Evolutionary conservation across 306 rosid genomes (phyloP).

Genomic region (Cicer cuneatum): DNA sequence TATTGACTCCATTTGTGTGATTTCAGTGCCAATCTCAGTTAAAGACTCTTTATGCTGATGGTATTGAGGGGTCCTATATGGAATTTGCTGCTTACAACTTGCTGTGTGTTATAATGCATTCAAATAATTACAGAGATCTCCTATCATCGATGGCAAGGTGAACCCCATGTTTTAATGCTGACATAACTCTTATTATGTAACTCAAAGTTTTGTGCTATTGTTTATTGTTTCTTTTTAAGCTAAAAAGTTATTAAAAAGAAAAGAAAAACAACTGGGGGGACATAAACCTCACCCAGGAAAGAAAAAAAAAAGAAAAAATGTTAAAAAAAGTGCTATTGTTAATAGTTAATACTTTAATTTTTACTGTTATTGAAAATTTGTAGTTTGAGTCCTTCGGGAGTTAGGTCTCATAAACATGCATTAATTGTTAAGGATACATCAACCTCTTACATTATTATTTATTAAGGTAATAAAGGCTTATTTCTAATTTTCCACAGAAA

Average conservation of each 20-base stretch:
- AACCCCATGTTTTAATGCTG: slow-evolving; percentile 33
- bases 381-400: slow-evolving; percentile 11
- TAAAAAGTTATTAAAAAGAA: too few species aligned
- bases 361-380: slow-evolving; percentile 1
- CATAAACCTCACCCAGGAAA: too few species aligned
- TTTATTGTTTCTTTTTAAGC: not conserved
- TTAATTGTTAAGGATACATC: not conserved
- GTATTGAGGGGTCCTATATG: slow-evolving; percentile 86
- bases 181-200: not conserved
- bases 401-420: slow-evolving; percentile 15
- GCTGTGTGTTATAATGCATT: slow-evolving; percentile 91
- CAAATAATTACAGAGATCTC: slow-evolving; percentile 89
- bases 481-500: slow-evolving; percentile 2
- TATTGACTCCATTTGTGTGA: slow-evolving; percentile 45
- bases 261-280: too few species aligned
- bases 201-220: slow-evolving; percentile 8
- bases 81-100: slow-evolving; percentile 97
- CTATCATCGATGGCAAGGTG: slow-evolving; percentile 87
- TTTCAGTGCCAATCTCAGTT: slow-evolving; percentile 96
- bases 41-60: slow-evolving; percentile 82
- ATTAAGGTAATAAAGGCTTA: not conserved
- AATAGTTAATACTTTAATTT: not conserved
- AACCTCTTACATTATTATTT: not conserved
- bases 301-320: too few species aligned
- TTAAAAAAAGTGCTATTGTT: too few species aligned